phyloP scores from a whole-genome alignment of 768 basidiomycete genomes.

The Lentinula lateritia region DNA sequence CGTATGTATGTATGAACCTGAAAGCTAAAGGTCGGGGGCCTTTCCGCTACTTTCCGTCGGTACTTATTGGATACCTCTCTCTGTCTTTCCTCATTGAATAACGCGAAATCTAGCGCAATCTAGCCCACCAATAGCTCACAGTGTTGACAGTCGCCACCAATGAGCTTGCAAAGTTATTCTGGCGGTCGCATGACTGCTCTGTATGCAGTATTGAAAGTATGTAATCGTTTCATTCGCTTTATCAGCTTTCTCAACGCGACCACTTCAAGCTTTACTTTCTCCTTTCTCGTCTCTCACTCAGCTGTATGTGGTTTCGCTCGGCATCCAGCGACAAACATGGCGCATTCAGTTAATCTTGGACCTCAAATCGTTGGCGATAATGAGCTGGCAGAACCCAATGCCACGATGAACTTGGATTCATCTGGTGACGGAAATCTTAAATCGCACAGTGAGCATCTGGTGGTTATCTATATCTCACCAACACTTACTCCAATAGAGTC shows the following conservation, averaged over 20 bases:
- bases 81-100: too few species aligned
- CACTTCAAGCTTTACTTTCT: neutral
- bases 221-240: neutral
- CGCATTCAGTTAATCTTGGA: neutral
- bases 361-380: neutral
- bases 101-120: too few species aligned
- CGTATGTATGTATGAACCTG: too few species aligned
- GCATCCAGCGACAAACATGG: neutral
- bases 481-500: neutral
- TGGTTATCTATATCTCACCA: neutral
- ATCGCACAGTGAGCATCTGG: neutral
- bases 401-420: neutral
- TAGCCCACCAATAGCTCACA: too few species aligned
- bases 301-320: neutral
- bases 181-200: neutral
- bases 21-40: too few species aligned
- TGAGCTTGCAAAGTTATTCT: too few species aligned
- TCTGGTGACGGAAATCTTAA: neutral
- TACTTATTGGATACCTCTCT: too few species aligned
- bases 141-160: too few species aligned
- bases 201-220: neutral
- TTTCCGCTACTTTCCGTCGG: too few species aligned
- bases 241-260: neutral
- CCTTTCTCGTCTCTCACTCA: neutral
- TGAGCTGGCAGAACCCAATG: neutral